Evolutionary conservation across 306 rosid genomes (phyloP).

Genomic region (Rosa persica): DNA sequence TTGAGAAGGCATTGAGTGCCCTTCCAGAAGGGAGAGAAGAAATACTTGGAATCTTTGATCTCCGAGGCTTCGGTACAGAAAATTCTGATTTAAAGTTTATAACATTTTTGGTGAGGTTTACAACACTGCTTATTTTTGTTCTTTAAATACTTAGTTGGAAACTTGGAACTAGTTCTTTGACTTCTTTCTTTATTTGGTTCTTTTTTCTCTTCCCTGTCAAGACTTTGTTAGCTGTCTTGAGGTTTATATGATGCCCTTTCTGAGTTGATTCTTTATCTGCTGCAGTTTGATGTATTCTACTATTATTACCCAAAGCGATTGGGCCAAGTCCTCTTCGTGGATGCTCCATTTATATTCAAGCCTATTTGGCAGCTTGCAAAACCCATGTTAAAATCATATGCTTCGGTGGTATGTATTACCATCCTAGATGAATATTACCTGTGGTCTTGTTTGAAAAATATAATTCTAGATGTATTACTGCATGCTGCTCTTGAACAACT

Average conservation of each 20-base stretch:
- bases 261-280: constrained; percentile 14
- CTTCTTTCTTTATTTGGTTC: not conserved
- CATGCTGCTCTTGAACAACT: not conserved
- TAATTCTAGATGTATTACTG: not conserved
- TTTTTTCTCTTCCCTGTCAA: not conserved
- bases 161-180: not conserved
- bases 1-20: constrained; percentile 79
- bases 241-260: not conserved
- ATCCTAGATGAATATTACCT: not conserved
- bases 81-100: constrained; percentile 77
- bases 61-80: constrained; percentile 64
- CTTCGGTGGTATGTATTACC: constrained; percentile 67
- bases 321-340: constrained; percentile 82
- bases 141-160: constrained; percentile 15
- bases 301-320: constrained; percentile 80
- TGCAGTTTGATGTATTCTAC: constrained; percentile 89
- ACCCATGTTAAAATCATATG: constrained; percentile 78
- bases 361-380: constrained; percentile 84
- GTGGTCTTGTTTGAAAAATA: not conserved
- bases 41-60: constrained; percentile 76
- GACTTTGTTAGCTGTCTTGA: not conserved
- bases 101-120: constrained; percentile 67
- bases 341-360: constrained; percentile 80
- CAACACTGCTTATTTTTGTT: constrained; percentile 10
- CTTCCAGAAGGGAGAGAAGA: constrained; percentile 74